Conservation (phyloP, 31 red algal genomes). For the Porphyra umbilicalis region DNA sequence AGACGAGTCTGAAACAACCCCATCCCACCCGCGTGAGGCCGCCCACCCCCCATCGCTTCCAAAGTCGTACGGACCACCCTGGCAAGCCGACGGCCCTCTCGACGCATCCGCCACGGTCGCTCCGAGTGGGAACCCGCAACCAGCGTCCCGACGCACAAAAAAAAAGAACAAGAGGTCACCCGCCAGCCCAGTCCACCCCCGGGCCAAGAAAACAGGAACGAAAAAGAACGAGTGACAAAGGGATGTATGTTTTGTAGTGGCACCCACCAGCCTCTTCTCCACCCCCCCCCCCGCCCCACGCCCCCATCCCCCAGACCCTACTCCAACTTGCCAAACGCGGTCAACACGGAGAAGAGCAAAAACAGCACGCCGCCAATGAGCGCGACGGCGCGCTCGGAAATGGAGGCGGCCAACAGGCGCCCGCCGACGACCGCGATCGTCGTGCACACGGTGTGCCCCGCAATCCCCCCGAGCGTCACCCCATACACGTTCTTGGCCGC, state of each 20-base stretch:
- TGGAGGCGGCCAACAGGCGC: constrained; percentile 58
- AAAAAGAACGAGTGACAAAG: not conserved
- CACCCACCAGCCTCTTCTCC: not conserved
- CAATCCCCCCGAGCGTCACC: constrained; percentile 73
- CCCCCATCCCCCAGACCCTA: not conserved
- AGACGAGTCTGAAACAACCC: too few species aligned
- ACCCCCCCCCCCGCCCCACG: not conserved
- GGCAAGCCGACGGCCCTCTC: too few species aligned
- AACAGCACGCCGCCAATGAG: constrained; percentile 74
- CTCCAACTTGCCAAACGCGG: constrained; percentile 68
- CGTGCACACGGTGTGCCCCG: constrained; percentile 78
- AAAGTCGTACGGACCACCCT: too few species aligned
- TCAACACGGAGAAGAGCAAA: constrained; percentile 71
- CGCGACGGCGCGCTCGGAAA: constrained; percentile 79
- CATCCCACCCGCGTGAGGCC: too few species aligned
- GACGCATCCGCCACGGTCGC: too few species aligned
- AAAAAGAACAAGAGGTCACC: too few species aligned
- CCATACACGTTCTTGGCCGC: constrained; percentile 73
- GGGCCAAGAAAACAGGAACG: not conserved
- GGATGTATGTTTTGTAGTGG: not conserved
- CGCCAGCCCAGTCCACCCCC: too few species aligned
- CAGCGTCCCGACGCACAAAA: too few species aligned
- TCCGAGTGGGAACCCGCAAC: too few species aligned
- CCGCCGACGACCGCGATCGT: constrained; percentile 84
- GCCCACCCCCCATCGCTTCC: too few species aligned